Evolutionary conservation across 2,329 filamentous ascomycete species (phyloP).

Genomic region (Eutypella sp.): DNA sequence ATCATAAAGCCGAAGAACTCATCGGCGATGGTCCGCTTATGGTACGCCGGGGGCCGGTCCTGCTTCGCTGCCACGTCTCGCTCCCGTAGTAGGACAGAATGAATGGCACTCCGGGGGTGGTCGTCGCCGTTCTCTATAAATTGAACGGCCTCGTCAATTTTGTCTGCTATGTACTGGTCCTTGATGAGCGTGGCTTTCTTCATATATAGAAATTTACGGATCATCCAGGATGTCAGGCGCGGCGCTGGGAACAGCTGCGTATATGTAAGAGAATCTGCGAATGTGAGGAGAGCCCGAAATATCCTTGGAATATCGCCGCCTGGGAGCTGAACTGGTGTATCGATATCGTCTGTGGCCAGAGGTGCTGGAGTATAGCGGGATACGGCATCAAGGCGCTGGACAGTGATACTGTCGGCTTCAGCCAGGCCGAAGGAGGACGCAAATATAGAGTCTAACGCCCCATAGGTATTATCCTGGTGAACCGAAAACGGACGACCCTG

Average conservation of each 20-base stretch:
- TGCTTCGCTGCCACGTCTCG: slow-evolving; percentile 21
- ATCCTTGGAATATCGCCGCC: slow-evolving; percentile 14
- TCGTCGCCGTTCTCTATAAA: slow-evolving; percentile 15
- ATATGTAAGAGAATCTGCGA: slow-evolving; percentile 22
- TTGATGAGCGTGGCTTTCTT: slow-evolving; percentile 24
- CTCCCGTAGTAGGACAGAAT: slow-evolving; percentile 29
- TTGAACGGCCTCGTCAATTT: slow-evolving; percentile 15
- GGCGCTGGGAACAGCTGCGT: slow-evolving; percentile 26
- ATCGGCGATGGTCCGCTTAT: slow-evolving; percentile 18
- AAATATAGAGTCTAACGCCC: slow-evolving; percentile 28
- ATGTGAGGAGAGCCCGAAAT: slow-evolving; percentile 21
- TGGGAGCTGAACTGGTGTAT: slow-evolving; percentile 21
- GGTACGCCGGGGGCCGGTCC: slow-evolving; percentile 19
- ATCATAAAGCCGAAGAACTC: slow-evolving; percentile 28
- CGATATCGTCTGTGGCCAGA: neutral
- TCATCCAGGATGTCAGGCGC: slow-evolving; percentile 22
- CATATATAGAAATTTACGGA: slow-evolving; percentile 24
- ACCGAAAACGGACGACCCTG: slow-evolving; percentile 26
- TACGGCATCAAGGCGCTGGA: slow-evolving; percentile 16
- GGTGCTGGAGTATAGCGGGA: neutral
- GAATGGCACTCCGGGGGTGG: slow-evolving; percentile 23
- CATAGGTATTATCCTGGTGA: slow-evolving; percentile 25
- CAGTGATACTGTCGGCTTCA: slow-evolving; percentile 19
- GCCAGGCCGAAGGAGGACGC: slow-evolving; percentile 24
- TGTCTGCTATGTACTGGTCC: slow-evolving; percentile 22